Evolutionary conservation across 2,329 filamentous ascomycete genomes (phyloP).

Genomic region (Sclerotinia trifoliorum): DNA sequence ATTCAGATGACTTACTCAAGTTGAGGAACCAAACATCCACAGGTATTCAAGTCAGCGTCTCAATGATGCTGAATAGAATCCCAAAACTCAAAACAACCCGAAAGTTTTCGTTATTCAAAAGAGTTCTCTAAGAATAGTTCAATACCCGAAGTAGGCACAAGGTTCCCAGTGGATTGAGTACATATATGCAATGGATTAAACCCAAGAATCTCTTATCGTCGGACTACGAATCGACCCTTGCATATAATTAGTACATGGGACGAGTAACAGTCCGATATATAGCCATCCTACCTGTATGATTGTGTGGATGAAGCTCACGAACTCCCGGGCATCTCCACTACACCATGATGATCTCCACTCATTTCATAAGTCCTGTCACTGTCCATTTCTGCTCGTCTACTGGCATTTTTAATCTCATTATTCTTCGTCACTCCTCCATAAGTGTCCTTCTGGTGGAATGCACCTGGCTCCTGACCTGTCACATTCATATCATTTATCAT

Average conservation of each 20-base stretch:
- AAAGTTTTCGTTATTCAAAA: not conserved
- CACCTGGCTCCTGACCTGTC: not conserved
- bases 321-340: conserved; percentile 2
- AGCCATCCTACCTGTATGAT: not conserved
- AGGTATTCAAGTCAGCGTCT: not conserved
- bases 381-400: conserved; percentile 3
- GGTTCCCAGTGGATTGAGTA: not conserved
- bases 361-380: conserved; percentile 3
- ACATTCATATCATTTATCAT: not conserved
- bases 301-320: not conserved
- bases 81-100: too few relatives aligned
- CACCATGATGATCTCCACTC: conserved; percentile 1
- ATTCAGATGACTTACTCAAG: not conserved
- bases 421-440: not conserved
- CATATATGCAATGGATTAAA: not conserved
- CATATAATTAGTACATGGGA: not conserved
- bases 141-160: not conserved
- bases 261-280: not conserved
- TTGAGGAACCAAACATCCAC: not conserved
- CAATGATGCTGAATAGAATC: not conserved
- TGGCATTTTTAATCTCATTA: not conserved
- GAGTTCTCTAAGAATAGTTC: not conserved
- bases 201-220: not conserved
- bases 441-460: not conserved
- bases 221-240: not conserved